Evolutionary conservation across 2,329 filamentous ascomycete species (phyloP), one percentile per base, ranked within the genome.

Genomic region (Fusarium sp.): DNA sequence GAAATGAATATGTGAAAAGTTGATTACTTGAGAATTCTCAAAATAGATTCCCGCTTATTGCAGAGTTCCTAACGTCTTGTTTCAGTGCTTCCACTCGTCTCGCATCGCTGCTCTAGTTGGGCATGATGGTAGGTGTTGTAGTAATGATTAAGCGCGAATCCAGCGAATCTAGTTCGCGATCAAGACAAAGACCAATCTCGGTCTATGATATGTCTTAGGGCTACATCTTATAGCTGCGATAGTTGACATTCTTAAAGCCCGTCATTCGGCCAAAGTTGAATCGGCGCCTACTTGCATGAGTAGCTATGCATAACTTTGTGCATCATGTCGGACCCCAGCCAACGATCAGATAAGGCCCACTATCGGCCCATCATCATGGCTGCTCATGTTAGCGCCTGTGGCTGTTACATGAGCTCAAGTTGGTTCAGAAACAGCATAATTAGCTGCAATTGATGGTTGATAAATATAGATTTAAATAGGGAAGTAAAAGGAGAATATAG

Each of bases 331-430:
- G 28, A 22, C 42, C 42, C 46, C 47, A 45, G 33, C 42, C 36
- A 47, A 24, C 61, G 28, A 64, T 60, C 42, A 63, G 54, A 70
- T 55, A 66, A 54, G 51, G 42, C 44, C 61, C 62, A 64, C 61
- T 45, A 60, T 70, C 51, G 52, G 59, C 53, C 62, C 66, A 67
- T 55, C 57, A 69, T 70, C 52, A 70, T 67, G 66, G 56, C 26
- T 50, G 36, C 66, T 70, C 51, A 14, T 59, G 24, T 67, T 62
- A 67, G 53, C 62, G 57, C 57, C 62, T 17, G 24, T 44, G 40
- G 52, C 53, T 52, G 57, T 49, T 50, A 33, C 47, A 62, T 61
- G 45, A 67, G 42, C 17, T 50, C n/a, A 46, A 40, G 43, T 44
- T 45, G 40, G 17, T 33, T 15, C 19, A 42, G 43, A 33, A 54